A percentile compares a stretch with the other conserved stretches of the same genome.
Evolutionary conservation across 371 early-diverging fungal species (phyloP).

Genomic region (Apophysomyces ossiformis): DNA sequence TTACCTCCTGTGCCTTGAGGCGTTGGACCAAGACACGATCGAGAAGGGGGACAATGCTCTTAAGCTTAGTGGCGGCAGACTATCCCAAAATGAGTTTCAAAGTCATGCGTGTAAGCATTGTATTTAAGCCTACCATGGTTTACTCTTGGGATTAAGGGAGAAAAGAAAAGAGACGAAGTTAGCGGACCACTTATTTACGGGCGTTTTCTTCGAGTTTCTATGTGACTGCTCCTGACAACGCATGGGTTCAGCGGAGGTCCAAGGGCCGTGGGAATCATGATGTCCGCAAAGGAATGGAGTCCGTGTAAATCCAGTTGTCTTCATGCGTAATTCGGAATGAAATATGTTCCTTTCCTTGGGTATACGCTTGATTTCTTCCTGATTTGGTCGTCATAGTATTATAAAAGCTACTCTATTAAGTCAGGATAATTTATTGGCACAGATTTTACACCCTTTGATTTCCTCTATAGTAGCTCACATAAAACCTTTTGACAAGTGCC

Average conservation of each 20-base stretch:
- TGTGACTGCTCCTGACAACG: neutral
- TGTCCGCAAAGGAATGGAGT: too few species aligned
- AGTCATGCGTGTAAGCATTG: neutral
- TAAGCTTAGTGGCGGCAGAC: conserved; percentile 53
- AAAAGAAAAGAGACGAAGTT: neutral
- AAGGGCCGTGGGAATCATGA: conserved; percentile 1
- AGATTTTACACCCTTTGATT: too few species aligned
- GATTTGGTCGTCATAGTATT: too few species aligned
- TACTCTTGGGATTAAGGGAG: neutral
- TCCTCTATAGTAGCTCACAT: too few species aligned
- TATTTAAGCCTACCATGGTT: neutral
- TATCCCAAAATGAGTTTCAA: conserved; percentile 6
- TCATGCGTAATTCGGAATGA: too few species aligned
- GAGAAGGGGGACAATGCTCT: conserved; percentile 90
- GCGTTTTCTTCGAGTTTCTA: neutral
- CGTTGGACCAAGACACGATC: conserved; percentile 98
- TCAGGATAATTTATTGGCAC: too few species aligned
- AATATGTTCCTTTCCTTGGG: too few species aligned
- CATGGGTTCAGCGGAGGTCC: conserved; percentile 4
- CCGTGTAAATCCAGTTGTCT: too few species aligned
- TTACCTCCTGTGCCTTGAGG: conserved; percentile 93
- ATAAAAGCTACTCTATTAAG: too few species aligned
- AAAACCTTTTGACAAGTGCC: too few species aligned
- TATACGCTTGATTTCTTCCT: too few species aligned
- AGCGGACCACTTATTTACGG: neutral